Conservation (phyloP, 352 stramenopile genomes). For the Pythium folliculosum region DNA sequence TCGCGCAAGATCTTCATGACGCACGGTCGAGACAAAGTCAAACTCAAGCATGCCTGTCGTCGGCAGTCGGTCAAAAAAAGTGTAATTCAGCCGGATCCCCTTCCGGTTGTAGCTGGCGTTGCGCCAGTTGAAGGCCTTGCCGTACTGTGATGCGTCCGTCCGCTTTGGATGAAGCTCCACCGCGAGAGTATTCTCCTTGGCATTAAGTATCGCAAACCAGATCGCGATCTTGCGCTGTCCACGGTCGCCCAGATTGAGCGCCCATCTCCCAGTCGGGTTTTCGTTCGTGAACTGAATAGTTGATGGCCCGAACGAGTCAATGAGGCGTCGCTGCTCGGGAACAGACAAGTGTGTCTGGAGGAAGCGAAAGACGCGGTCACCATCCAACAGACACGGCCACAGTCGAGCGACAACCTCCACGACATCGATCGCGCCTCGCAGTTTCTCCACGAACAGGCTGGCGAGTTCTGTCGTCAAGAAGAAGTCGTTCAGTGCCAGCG, state of each 20-base stretch:
- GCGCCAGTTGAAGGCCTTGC: conserved; percentile 58
- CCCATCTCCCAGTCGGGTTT: conserved; percentile 67
- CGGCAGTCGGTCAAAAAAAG: conserved; percentile 63
- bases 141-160: conserved; percentile 63
- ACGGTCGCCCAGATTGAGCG: conserved; percentile 49
- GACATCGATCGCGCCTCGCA: conserved; percentile 41
- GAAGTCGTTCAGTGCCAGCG: conserved; percentile 53
- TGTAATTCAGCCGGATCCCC: conserved; percentile 46
- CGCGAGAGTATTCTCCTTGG: conserved; percentile 33
- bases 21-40: conserved; percentile 61
- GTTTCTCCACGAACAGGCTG: conserved; percentile 41
- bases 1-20: conserved; percentile 44
- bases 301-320: conserved; percentile 46
- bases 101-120: conserved; percentile 69
- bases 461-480: conserved; percentile 49
- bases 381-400: conserved; percentile 58
- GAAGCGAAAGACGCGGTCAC: conserved; percentile 50
- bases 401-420: conserved; percentile 60
- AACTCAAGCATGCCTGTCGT: conserved; percentile 61
- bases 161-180: conserved; percentile 44
- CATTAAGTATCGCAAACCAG: conserved; percentile 71
- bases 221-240: conserved; percentile 64
- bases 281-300: conserved; percentile 61
- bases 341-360: conserved; percentile 44
- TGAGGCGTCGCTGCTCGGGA: conserved; percentile 53